These are phyloP conservation scores for Mycena venus DNA, from an alignment of 768 basidiomycete genomes.

Conservation along the genomic window DNA sequence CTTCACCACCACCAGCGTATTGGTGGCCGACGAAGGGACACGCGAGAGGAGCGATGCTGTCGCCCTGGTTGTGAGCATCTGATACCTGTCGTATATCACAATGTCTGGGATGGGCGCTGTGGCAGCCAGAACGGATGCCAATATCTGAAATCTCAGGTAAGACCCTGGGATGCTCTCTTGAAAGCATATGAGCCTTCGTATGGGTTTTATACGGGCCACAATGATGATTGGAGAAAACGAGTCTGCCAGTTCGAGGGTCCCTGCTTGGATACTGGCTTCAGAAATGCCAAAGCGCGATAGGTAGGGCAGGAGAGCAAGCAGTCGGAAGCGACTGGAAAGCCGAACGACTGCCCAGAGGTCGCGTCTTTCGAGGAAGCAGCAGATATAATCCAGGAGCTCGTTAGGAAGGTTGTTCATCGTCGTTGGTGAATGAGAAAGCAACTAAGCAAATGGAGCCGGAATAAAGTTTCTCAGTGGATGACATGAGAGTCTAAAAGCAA, in stretches of 20 bases:
- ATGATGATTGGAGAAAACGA: constrained; percentile 27
- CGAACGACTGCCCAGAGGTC: constrained; percentile 2
- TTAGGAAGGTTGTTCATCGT: constrained; percentile 22
- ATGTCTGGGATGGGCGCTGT: constrained; percentile 27
- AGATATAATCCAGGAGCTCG: constrained; percentile 21
- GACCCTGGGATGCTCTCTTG: not conserved
- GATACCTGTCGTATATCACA: constrained; percentile 12
- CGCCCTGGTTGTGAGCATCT: constrained; percentile 8
- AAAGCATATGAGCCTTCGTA: constrained; percentile 25
- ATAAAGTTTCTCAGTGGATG: too few relatives aligned
- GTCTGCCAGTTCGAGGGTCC: constrained; percentile 19
- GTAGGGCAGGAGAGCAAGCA: constrained; percentile 2
- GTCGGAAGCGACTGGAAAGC: constrained; percentile 8
- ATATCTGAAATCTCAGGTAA: not conserved
- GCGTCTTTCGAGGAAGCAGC: not conserved
- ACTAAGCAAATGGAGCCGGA: too few relatives aligned
- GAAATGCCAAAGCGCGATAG: constrained; percentile 13
- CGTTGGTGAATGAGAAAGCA: too few relatives aligned
- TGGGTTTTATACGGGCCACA: constrained; percentile 15
- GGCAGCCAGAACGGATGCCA: not conserved
- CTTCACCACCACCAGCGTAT: constrained; percentile 6
- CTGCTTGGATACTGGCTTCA: constrained; percentile 11
- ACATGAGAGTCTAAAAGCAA: too few relatives aligned
- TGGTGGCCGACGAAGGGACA: constrained; percentile 4
- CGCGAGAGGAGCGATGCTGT: constrained; percentile 5